Evolutionary conservation across 2,329 filamentous ascomycete genomes (phyloP).

Genomic region (Stagonosporopsis chrysanthemi): DNA sequence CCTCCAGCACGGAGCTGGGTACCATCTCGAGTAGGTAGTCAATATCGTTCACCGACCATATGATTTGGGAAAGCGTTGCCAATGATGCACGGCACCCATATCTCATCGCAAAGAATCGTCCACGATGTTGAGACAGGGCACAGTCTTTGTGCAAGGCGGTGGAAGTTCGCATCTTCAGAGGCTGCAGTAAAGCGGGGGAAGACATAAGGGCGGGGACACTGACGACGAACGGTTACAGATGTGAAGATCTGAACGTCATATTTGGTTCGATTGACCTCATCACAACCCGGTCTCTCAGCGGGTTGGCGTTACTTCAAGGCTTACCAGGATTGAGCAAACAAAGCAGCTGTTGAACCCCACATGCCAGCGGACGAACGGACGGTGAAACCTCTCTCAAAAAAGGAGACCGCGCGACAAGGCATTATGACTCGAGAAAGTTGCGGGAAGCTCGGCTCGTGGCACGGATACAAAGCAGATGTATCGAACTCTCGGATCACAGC

Average conservation of each 20-base stretch:
- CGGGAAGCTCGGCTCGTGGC: background rate
- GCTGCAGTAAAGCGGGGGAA: background rate
- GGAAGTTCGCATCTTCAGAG: background rate
- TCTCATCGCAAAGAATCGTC: background rate
- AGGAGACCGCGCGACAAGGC: background rate
- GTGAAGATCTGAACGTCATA: too few relatives aligned
- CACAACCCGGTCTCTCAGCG: background rate
- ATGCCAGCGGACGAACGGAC: background rate
- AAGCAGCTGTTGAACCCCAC: background rate
- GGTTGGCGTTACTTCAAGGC: background rate
- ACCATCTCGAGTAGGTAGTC: background rate
- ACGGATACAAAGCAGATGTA: background rate
- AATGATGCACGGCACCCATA: background rate
- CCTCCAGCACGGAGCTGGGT: slow-evolving; percentile 2
- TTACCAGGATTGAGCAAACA: background rate
- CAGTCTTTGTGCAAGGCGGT: background rate
- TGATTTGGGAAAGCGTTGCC: background rate
- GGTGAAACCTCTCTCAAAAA: background rate
- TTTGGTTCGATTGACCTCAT: too few relatives aligned
- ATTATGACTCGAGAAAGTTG: background rate
- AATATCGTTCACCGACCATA: background rate
- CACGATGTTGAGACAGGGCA: background rate
- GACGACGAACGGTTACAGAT: too few relatives aligned
- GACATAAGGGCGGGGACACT: too few relatives aligned
- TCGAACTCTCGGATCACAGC: background rate